Evolutionary conservation across 495 filamentous ascomycete genomes (phyloP).

Genomic region (Bathelium albidoporum): DNA sequence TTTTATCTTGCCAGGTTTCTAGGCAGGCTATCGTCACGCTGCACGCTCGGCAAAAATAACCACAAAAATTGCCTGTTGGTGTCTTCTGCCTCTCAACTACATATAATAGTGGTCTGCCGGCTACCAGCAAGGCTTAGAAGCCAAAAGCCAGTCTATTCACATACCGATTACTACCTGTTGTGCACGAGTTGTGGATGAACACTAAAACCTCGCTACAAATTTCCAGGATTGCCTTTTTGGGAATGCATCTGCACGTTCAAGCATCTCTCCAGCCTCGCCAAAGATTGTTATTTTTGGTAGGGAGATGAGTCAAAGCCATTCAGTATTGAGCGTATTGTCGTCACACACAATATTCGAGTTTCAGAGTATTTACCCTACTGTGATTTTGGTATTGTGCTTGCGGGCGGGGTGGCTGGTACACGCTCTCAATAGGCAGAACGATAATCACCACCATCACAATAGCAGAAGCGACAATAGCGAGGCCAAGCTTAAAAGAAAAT

Average conservation of each 20-base stretch:
- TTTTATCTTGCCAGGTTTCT: not conserved
- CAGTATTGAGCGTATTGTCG: no score
- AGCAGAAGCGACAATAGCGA: not conserved
- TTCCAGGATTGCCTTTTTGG: not conserved
- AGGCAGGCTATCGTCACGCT: not conserved
- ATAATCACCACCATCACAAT: not conserved
- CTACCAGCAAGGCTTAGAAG: not conserved
- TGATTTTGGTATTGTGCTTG: not conserved
- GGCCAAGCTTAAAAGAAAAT: not conserved
- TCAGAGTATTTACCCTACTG: not conserved
- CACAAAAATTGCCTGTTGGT: no score
- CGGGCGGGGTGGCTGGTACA: not conserved
- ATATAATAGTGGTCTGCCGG: not conserved
- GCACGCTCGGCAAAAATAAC: no score
- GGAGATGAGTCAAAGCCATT: not conserved
- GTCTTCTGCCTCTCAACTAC: not conserved
- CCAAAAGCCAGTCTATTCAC: not conserved
- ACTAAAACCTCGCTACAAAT: not conserved
- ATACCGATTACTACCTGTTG: no score
- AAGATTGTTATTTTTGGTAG: not conserved
- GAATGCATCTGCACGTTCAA: not conserved
- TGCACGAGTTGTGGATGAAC: not conserved
- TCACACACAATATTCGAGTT: no score
- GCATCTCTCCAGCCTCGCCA: not conserved
- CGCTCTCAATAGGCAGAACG: not conserved